Evolutionary conservation across 495 filamentous ascomycete genomes (phyloP), one percentile per base, ranked within the genome.

Genomic region (Aspergillus conjunctus): DNA sequence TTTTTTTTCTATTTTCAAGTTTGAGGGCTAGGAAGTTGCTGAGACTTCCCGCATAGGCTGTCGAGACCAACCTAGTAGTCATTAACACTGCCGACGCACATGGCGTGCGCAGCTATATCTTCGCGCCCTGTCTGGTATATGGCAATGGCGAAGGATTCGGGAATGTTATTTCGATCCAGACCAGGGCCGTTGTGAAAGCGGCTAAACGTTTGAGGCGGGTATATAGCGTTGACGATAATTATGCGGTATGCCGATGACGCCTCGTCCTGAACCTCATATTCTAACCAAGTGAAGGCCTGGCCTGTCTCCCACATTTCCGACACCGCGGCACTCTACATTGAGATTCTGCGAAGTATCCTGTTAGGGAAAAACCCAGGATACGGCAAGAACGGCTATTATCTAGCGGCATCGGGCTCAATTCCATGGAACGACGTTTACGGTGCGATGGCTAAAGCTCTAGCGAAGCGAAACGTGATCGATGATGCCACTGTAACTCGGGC

Each of bases 121-220:
- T 82, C 59, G 64, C 62, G 0, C 79, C 79, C 0, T 82, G 79
- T 57, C 66, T 79, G 51, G 77, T 80, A 4, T 79, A 82, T 55
- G 79, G 80, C 9, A 54, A 70, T 32, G 75, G 78, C 14, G 71
- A 76, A 48, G 78, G 79, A 4, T 82, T 81, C 32, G 78, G 78
- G 15, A 81, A 83, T 53, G 51, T 57, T 3, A 80, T 79, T 31
- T 81, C 80, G 1, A 81, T 79, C 34, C 81, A 84, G 56, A 77
- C 71, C 4, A 75, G 77, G 0, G 75, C 73, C 0, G 76, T 84
- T 18, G 78, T 84, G 7, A 65, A 68, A 26, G 75, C 77, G 0
- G 81, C 78, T 4, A 71, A 71, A 30, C 64, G 65, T 11, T 17
- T 67, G 33, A 58, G 73, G 5, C 65, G 66, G 6, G 72, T 82